Base-by-base conservation (phyloP, 164 flowering plant species). In the Paratinospora sagittata region DNA sequence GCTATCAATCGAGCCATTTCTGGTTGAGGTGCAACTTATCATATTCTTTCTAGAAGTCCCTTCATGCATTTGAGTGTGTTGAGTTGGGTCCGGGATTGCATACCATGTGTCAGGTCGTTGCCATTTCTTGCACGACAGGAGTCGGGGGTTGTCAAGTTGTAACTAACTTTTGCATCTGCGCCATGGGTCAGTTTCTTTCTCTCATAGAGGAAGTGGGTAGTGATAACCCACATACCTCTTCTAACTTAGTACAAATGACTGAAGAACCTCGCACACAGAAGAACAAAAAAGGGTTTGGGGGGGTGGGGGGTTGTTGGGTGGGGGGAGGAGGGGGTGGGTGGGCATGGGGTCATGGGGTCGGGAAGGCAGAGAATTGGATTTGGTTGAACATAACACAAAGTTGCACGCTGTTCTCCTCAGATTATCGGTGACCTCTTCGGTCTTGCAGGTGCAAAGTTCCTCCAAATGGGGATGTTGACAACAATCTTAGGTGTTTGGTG, bases 41-140 rank as follows among this genome's bases (percentile, higher is more conserved):
- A 74, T 75, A 68, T 27, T 71, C 69, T 86, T 77, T 81, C 21
- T 75, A 66, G 73, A 76, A 41, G 83, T 85, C 84, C 81, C 79
- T 88, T 87, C 90, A 87, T 90, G 90, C 90, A 83, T 85, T 79
- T 68, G 83, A 83, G 85, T 84, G 80, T 75, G 85, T 86, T 63
- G 81, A 76, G 80, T 78, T 75, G 81, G 84, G 84, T 80, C 62
- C 10, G 47, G 60, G 41, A 62, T 79, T 87, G 88, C 85, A 83
- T 83, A 67, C 78, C 63, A 72, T 74, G 85, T 72, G 88, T 90
- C 80, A 62, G 82, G 86, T 84, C 81, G 78, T 84, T 77, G 49
- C 77, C 82, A 73, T 60, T 75, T 78, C 74, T 80, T 77, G 70
- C 83, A 75, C 81, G 68, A 80, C 80, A 70, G 78, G 75, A 72